Base-by-base conservation (phyloP, 768 basidiomycete genomes). In the Agaricus subrufescens region DNA sequence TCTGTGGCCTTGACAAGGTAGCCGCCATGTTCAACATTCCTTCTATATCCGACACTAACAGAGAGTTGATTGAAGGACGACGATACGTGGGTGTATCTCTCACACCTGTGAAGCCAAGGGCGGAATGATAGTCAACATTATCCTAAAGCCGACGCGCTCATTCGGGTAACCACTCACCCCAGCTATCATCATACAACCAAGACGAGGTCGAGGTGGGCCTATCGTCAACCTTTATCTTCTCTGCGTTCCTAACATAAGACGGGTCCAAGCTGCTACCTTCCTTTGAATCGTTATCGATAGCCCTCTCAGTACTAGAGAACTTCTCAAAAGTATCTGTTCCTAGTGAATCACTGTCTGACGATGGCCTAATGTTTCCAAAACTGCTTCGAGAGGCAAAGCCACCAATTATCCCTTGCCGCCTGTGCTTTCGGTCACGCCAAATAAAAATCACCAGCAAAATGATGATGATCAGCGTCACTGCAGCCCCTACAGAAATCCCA, bases 1-100 rank as follows among this genome's bases (percentile, higher is more conserved):
- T 72, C 26, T 53, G 59, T 34, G 56, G 48, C 34, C 64, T 65
- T 2, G 66, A 65, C 42, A 75, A 76, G 12, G 75, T 62, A 19
- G 73, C 73, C 1, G 80, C 79, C 69, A 79, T 75, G 61, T 83
- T 77, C 37, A 85, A 69, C 66, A 83, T 81, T 26, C 76, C 71
- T 63, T 81, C 79, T 50, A 83, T 77, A 59, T 83, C 79, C 12
- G 76, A 58, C 0, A 75, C 75, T 43, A 71, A 66, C 19, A 75
- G 67, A 15, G 30, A 64, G 56, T 56, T 59, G 56, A 40, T 27
- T 27, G 54, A 54, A 26, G 46, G 54, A 26, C 54, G 54, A 12
- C 46, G 54, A 40, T 54, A 38, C 38, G 48, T 15, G 40, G 54
- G 30, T 11, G 30, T 10, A 23, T 52, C 54, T 11, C 25, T 30